A percentile compares a stretch with the other conserved stretches of the same genome.
Conservation (phyloP, 768 basidiomycete genomes). For the Podaxis carcinomalis region DNA sequence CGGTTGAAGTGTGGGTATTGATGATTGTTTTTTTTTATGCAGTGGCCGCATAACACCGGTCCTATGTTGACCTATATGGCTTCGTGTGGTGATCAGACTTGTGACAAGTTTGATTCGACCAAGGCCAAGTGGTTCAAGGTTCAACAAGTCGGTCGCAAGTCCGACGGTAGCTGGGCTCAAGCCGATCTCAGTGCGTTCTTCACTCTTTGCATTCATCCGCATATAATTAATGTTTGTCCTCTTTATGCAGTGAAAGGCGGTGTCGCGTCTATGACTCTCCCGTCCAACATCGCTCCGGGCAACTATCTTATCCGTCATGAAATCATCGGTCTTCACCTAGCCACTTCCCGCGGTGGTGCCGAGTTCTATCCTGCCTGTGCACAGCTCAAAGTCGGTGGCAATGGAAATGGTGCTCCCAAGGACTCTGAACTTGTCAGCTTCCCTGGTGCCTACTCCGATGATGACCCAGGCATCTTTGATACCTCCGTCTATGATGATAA, state of each 20-base stretch:
- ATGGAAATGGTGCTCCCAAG: slow-evolving; percentile 42
- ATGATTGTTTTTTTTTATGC: neutral
- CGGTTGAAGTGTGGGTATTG: neutral
- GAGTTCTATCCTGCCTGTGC: slow-evolving; percentile 81
- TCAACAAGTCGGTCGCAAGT: slow-evolving; percentile 42
- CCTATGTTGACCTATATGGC: slow-evolving; percentile 77
- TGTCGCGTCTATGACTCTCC: slow-evolving; percentile 39
- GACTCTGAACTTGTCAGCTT: slow-evolving; percentile 52
- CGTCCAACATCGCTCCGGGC: slow-evolving; percentile 53
- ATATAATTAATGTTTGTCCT: neutral
- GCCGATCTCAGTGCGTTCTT: slow-evolving; percentile 43
- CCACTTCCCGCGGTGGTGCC: slow-evolving; percentile 50
- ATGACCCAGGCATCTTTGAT: slow-evolving; percentile 67
- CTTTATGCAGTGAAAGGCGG: slow-evolving; percentile 31
- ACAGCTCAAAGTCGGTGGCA: slow-evolving; percentile 53
- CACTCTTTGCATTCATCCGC: neutral
- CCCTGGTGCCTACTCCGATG: slow-evolving; percentile 71
- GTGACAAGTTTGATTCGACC: slow-evolving; percentile 55
- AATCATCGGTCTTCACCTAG: slow-evolving; percentile 75
- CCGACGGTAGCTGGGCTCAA: slow-evolving; percentile 46
- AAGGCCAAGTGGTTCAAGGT: slow-evolving; percentile 76
- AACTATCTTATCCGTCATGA: slow-evolving; percentile 78
- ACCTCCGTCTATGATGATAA: slow-evolving; percentile 33
- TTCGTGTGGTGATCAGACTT: slow-evolving; percentile 50
- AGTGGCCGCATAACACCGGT: slow-evolving; percentile 56